Evolutionary conservation across 768 basidiomycete species (phyloP), one percentile per base, ranked within the genome.

Genomic region (Boletus huronensis): DNA sequence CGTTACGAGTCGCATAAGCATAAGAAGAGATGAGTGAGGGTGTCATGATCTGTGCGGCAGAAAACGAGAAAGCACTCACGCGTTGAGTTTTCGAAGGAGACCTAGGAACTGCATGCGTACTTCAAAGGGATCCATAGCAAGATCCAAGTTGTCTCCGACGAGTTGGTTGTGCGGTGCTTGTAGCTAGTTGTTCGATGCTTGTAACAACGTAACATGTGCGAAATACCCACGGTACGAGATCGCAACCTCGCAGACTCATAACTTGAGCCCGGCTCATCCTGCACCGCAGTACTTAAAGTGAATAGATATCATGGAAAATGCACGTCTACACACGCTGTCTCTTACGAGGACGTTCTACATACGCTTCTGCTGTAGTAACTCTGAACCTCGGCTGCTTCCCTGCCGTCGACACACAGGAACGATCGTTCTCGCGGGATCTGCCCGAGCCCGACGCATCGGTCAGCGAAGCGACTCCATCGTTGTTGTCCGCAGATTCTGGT

Each of bases 41-140:
- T n/a, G 26, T 19, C n/a, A 45, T 29, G 13, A 14, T 9, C n/a
- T 5, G 13, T 21, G 19, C 6, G 17, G 32, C 19, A 16, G 13
- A 7, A 38, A 26, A 14, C n/a, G 21, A 26, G 7, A 25, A 34
- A n/a, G 2, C 10, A 65, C 68, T 58, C 29, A 89, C 78, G 88
- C 88, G 61, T 83, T 85, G 39, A 90, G 77, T 57, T 80, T 77
- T 43, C 79, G 75, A 42, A 90, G 72, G 31, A 83, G 75, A 17
- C 76, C 69, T 2, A 89, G 73, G 67, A 90, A 89, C 58, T 88
- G 85, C 76, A 90, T 83, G 54, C 87, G 78, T 28, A 85, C 84
- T 79, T 86, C 85, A 60, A 85, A 86, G 0, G 83, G 83, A 61
- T 86, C 84, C 61, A 65, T 65, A 3, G 3, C 16, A 13, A 29